A percentile compares a stretch with the other conserved stretches of the same genome.
These are phyloP conservation scores for Acanthamoeba healyi DNA, from an alignment of 208 protist genomes.

Conservation along the genomic window DNA sequence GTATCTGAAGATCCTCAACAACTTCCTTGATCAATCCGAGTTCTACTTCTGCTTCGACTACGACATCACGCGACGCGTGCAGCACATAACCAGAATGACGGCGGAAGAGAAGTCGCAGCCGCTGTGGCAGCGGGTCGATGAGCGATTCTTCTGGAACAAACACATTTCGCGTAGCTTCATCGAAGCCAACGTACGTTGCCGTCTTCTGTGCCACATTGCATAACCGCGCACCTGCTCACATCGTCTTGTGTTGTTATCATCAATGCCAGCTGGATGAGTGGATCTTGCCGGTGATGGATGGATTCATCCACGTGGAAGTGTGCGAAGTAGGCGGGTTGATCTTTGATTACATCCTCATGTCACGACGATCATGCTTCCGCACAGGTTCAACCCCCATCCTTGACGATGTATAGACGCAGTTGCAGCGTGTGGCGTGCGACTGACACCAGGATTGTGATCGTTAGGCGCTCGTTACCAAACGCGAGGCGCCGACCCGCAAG, in stretches of 20 bases:
- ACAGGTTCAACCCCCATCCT: conserved; percentile 9
- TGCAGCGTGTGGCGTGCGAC: no score
- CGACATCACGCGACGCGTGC: conserved; percentile 22
- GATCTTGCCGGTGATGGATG: conserved; percentile 82
- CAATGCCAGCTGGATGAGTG: conserved; percentile 72
- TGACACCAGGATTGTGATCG: no score
- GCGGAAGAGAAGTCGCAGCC: conserved; percentile 14
- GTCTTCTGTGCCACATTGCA: no score
- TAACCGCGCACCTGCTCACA: no score
- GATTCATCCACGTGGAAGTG: conserved; percentile 78
- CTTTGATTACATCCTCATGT: conserved; percentile 69
- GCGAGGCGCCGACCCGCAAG: conserved; percentile 85
- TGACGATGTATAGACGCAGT: no score
- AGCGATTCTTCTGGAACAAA: conserved; percentile 86
- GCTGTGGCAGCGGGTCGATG: conserved; percentile 69
- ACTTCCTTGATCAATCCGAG: conserved; percentile 35
- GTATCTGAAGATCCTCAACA: conserved; percentile 52
- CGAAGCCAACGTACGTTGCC: conserved; percentile 43
- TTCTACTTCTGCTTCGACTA: conserved; percentile 70
- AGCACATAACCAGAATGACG: neutral
- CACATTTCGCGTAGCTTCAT: conserved; percentile 75
- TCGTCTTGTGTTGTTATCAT: no score
- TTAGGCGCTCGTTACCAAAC: conserved; percentile 86
- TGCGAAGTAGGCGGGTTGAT: neutral
- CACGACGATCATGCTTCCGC: conserved; percentile 27